Percentiles rank a stretch among this genome's conserved stretches.
Evolutionary conservation across 768 basidiomycete species (phyloP).

Genomic region (Boletus pseudopeckii): DNA sequence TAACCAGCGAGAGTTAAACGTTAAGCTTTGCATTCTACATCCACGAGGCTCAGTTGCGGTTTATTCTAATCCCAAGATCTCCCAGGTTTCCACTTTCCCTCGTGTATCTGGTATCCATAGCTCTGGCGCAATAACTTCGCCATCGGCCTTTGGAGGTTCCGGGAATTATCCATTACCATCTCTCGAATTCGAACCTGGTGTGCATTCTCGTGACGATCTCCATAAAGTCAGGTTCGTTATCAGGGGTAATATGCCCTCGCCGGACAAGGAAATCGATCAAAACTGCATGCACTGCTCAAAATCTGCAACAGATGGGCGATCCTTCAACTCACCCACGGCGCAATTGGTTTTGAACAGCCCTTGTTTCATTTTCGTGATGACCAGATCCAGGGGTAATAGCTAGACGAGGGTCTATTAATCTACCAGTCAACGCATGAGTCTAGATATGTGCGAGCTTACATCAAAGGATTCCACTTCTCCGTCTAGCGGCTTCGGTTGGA

Average conservation of each 20-base stretch:
- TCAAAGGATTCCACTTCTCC: slow-evolving; percentile 95
- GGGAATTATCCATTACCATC: slow-evolving; percentile 34
- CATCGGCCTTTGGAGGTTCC: not conserved
- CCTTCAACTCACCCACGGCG: slow-evolving; percentile 58
- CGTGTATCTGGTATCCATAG: not conserved
- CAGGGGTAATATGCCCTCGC: slow-evolving; percentile 80
- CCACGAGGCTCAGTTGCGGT: not conserved
- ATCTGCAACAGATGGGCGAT: not conserved
- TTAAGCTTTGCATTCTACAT: not conserved
- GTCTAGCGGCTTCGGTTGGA: slow-evolving; percentile 73
- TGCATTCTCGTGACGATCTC: slow-evolving; percentile 77
- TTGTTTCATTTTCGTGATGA: slow-evolving; percentile 59
- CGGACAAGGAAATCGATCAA: slow-evolving; percentile 88
- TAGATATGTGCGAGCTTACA: slow-evolving; percentile 40
- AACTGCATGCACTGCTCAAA: slow-evolving; percentile 43
- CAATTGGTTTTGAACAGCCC: slow-evolving; percentile 93
- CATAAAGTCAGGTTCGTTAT: slow-evolving; percentile 80
- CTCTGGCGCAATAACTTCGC: not conserved
- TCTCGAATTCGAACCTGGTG: slow-evolving; percentile 61
- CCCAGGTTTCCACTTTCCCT: not conserved
- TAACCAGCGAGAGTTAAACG: not conserved
- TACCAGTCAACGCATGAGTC: not conserved
- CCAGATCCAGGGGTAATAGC: slow-evolving; percentile 63
- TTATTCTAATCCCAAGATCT: not conserved
- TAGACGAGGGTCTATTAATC: slow-evolving; percentile 26